Conservation (phyloP, 75 land plant species). For the Cryptomeria japonica region DNA sequence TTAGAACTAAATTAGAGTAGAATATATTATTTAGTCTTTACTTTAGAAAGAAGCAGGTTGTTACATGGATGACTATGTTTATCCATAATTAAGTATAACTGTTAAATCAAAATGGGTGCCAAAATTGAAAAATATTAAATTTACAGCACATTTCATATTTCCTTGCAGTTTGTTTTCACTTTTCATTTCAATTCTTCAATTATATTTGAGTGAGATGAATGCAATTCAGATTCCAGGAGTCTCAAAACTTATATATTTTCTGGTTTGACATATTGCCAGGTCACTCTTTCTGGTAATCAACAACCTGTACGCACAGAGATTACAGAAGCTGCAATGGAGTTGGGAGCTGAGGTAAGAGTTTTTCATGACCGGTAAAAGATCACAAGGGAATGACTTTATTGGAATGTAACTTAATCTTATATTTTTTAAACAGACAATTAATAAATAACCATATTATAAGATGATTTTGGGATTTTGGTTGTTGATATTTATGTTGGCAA, state of each 20-base stretch:
- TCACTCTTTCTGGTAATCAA: conserved; percentile 90
- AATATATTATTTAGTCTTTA: neutral
- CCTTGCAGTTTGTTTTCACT: neutral
- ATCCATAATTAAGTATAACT: neutral
- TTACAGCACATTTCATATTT: neutral
- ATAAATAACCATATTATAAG: neutral
- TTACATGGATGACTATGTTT: neutral
- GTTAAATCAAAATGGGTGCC: neutral
- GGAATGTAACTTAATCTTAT: neutral
- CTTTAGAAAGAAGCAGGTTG: neutral
- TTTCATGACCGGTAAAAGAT: neutral
- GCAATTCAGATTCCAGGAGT: conserved; percentile 1
- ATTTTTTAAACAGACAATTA: neutral
- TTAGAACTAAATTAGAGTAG: neutral
- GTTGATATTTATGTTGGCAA: neutral
- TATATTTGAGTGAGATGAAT: too few species aligned
- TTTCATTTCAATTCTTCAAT: neutral
- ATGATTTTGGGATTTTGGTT: conserved; percentile 5
- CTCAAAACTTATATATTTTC: neutral
- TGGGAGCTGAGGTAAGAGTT: conserved; percentile 80
- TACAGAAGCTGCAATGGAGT: conserved; percentile 97
- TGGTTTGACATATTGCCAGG: conserved; percentile 36
- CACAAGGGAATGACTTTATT: neutral
- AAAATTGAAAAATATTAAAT: neutral
- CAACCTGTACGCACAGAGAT: conserved; percentile 93